Percentiles rank a stretch among this genome's conserved stretches.
phyloP scores from a whole-genome alignment of 192 early-diverging fungal species.

The Chytriomyces sp. region DNA sequence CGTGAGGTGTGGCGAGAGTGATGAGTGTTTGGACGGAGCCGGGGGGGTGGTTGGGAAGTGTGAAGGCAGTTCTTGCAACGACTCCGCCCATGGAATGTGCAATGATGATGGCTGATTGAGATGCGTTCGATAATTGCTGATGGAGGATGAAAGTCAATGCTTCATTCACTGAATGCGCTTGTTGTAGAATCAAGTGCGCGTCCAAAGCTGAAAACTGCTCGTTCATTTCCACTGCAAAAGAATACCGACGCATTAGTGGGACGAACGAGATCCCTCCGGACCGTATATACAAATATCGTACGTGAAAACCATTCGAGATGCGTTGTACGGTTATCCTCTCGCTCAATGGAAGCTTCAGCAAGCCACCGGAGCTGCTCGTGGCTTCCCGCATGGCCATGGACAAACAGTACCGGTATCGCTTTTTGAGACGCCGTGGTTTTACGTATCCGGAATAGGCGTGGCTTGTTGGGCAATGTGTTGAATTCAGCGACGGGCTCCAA shows the following conservation, averaged over 20 bases:
- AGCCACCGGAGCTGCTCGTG: constrained; percentile 88
- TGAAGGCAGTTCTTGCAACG: constrained; percentile 82
- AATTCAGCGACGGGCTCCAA: too few relatives aligned
- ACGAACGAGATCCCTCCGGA: too few relatives aligned
- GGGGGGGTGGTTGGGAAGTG: constrained; percentile 68
- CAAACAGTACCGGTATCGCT: constrained; percentile 74
- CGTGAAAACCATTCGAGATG: not conserved
- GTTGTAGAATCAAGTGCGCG: constrained; percentile 78
- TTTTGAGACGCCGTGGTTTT: not conserved
- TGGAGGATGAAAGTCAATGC: constrained; percentile 47
- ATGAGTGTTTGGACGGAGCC: constrained; percentile 81
- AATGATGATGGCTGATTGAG: constrained; percentile 71
- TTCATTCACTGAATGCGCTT: constrained; percentile 70
- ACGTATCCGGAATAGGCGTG: too few relatives aligned
- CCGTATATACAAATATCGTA: not conserved
- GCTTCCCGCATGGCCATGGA: constrained; percentile 94
- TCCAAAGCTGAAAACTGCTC: constrained; percentile 93
- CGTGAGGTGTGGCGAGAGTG: constrained; percentile 88
- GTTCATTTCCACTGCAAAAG: constrained; percentile 74
- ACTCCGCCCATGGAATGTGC: constrained; percentile 97
- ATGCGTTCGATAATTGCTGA: constrained; percentile 50
- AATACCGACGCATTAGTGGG: constrained; percentile 28
- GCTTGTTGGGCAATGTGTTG: too few relatives aligned
- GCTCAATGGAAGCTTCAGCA: constrained; percentile 66
- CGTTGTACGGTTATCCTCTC: not conserved